Evolutionary conservation across 2,329 filamentous ascomycete species (phyloP).

Genomic region (Cladosporium austrohemisphaericum): DNA sequence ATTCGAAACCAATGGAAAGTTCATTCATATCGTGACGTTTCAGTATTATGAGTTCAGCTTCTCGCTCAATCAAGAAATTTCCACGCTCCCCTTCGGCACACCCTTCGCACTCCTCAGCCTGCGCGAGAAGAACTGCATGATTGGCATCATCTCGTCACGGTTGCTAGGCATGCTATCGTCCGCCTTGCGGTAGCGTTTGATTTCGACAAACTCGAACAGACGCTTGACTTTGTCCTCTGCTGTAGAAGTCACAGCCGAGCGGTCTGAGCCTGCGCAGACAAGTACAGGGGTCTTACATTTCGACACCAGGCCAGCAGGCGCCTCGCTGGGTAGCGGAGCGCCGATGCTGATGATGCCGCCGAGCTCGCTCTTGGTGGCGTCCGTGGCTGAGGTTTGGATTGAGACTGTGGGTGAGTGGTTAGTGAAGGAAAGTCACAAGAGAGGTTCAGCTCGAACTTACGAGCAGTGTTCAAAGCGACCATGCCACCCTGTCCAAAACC

Average conservation of each 20-base stretch:
- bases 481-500: conserved; percentile 58
- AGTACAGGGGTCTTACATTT: conserved; percentile 64
- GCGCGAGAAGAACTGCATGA: conserved; percentile 79
- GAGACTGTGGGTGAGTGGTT: conserved; percentile 15
- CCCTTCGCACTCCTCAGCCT: conserved; percentile 56
- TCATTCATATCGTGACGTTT: too few relatives aligned
- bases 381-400: conserved; percentile 17
- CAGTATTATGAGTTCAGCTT: too few relatives aligned
- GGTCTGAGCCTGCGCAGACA: conserved; percentile 54
- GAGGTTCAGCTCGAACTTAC: too few relatives aligned
- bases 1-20: too few relatives aligned
- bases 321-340: conserved; percentile 51
- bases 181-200: conserved; percentile 64
- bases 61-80: conserved; percentile 38
- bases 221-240: conserved; percentile 61
- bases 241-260: conserved; percentile 55
- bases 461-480: conserved; percentile 47
- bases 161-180: conserved; percentile 80
- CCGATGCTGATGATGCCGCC: conserved; percentile 63
- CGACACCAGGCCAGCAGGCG: conserved; percentile 38
- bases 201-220: conserved; percentile 53
- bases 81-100: conserved; percentile 51
- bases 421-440: neutral
- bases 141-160: conserved; percentile 79
- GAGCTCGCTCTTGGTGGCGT: conserved; percentile 37